phyloP scores from a whole-genome alignment of 73 alveolate species.

The Blepharisma stoltei region DNA sequence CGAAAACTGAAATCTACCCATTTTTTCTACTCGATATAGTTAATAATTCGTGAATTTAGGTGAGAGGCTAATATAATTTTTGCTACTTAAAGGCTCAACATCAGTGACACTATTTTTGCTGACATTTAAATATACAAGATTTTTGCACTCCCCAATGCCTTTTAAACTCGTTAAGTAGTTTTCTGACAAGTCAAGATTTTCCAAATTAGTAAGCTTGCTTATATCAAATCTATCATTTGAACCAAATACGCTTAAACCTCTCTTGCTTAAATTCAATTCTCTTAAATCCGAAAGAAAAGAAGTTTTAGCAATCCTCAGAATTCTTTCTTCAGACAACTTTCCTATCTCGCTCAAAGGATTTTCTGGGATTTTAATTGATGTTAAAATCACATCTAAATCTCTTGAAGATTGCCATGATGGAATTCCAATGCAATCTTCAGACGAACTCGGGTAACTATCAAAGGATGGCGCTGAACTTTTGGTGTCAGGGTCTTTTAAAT shows the following conservation, averaged over 20 bases:
- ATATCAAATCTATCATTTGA: not conserved
- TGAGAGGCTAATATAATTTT: too few relatives aligned
- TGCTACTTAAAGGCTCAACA: not conserved
- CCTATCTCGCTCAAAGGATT: slow-evolving; percentile 1
- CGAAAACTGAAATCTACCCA: too few relatives aligned
- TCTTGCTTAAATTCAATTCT: not conserved
- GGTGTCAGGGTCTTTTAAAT: not conserved
- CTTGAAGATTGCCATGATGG: not conserved
- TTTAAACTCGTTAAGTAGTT: not conserved
- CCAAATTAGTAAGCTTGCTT: not conserved
- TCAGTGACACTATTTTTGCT: not conserved
- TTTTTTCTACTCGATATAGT: too few relatives aligned
- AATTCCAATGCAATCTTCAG: not conserved
- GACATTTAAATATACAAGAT: not conserved
- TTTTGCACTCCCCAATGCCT: not conserved
- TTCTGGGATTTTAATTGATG: not conserved
- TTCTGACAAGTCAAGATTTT: not conserved
- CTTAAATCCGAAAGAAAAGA: not conserved
- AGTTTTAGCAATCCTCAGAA: not conserved
- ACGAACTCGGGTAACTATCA: not conserved
- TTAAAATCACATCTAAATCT: not conserved
- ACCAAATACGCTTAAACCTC: not conserved
- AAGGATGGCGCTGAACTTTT: not conserved
- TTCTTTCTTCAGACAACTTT: not conserved
- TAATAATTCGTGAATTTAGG: too few relatives aligned